These are phyloP conservation scores for Russula ochroleuca DNA, from an alignment of 768 basidiomycete genomes.

Conservation along the genomic window DNA sequence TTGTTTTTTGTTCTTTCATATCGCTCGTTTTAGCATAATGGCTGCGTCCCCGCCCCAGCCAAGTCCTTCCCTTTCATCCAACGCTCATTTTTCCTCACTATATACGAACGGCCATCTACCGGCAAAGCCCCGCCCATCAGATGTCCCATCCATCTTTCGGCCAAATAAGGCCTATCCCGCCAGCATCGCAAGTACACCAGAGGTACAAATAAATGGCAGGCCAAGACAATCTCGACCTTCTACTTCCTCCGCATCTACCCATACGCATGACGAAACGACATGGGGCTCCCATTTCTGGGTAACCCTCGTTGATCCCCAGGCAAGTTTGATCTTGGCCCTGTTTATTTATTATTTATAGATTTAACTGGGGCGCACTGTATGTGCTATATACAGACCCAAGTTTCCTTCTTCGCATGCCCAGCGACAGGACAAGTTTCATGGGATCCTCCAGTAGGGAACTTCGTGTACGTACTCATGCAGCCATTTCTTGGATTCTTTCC, in stretches of 20 bases:
- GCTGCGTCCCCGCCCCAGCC: slow-evolving; percentile 18
- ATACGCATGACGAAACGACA: slow-evolving; percentile 31
- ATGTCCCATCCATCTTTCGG: slow-evolving; percentile 12
- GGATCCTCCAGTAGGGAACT: slow-evolving; percentile 87
- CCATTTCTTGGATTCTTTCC: slow-evolving; percentile 16
- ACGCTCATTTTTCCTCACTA: slow-evolving; percentile 24
- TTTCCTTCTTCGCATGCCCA: slow-evolving; percentile 88
- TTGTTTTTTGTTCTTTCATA: not conserved
- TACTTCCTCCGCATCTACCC: slow-evolving; percentile 11
- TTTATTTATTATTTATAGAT: slow-evolving; percentile 10
- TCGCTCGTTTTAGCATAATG: slow-evolving; percentile 20
- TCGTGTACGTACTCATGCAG: slow-evolving; percentile 56
- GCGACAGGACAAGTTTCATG: slow-evolving; percentile 89
- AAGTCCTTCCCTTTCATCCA: slow-evolving; percentile 26
- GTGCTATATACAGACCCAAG: slow-evolving; percentile 43
- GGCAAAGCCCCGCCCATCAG: slow-evolving; percentile 6
- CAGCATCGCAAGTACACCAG: slow-evolving; percentile 25
- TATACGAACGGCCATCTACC: slow-evolving; percentile 10
- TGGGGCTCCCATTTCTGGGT: slow-evolving; percentile 97
- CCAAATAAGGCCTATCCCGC: slow-evolving; percentile 9
- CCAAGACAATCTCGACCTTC: slow-evolving; percentile 24
- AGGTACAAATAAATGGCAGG: slow-evolving; percentile 32
- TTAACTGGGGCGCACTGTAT: slow-evolving; percentile 36
- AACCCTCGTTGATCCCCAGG: slow-evolving; percentile 87
- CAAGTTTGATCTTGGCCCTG: slow-evolving; percentile 36